These are phyloP conservation scores for Periconia sp. DNA, from an alignment of 2,329 filamentous ascomycete species.

Conservation along the genomic window DNA sequence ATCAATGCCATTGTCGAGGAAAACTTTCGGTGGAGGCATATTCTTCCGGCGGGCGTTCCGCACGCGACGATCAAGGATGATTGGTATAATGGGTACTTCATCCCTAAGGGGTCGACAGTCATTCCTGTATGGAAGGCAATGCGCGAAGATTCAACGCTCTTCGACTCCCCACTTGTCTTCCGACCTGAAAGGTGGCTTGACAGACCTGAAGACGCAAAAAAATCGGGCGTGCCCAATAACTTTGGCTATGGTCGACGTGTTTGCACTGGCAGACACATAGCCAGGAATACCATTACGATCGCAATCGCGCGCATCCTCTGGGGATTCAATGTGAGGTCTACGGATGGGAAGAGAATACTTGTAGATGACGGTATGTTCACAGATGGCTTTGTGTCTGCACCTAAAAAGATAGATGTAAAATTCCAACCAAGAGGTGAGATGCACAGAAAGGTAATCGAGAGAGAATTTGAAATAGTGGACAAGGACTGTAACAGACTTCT, in stretches of 20 bases:
- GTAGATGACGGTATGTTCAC: constrained; percentile 31
- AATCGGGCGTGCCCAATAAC: constrained; percentile 7
- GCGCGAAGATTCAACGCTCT: constrained; percentile 35
- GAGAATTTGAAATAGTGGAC: constrained; percentile 17
- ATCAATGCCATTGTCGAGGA: constrained; percentile 37
- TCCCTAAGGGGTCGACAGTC: constrained; percentile 51
- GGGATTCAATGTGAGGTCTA: constrained; percentile 52
- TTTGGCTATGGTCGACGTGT: constrained; percentile 60
- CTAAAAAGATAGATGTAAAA: constrained; percentile 30
- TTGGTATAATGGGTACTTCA: constrained; percentile 53
- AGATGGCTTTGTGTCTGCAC: constrained; percentile 25
- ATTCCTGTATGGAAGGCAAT: constrained; percentile 43
- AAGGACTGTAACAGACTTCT: constrained; percentile 14
- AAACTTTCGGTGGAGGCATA: constrained; percentile 38
- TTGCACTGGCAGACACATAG: constrained; percentile 45
- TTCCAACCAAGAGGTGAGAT: constrained; percentile 29
- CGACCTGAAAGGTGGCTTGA: constrained; percentile 44
- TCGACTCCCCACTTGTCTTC: constrained; percentile 36
- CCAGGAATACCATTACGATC: constrained; percentile 49
- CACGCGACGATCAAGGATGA: constrained; percentile 55
- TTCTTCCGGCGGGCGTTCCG: constrained; percentile 50
- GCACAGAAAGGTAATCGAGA: constrained; percentile 23
- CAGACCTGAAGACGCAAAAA: constrained; percentile 4
- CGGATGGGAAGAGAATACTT: constrained; percentile 8
- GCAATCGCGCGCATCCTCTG: constrained; percentile 59